Conservation (phyloP, 495 filamentous ascomycete species). For the Parmelia sp. region DNA sequence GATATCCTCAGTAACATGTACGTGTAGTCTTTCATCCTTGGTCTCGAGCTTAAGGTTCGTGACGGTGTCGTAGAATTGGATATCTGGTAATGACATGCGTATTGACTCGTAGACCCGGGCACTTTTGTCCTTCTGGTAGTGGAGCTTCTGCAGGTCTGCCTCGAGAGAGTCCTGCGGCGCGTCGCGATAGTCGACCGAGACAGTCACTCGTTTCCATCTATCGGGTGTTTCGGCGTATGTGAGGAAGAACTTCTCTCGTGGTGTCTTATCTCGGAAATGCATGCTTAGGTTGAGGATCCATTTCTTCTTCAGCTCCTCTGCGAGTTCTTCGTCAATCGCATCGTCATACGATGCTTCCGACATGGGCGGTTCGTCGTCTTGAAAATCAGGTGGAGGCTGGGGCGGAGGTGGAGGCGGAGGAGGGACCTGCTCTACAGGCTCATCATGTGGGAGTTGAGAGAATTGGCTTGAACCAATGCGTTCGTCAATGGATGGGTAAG, state of each 20-base stretch:
- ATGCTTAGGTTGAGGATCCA: constrained; percentile 99
- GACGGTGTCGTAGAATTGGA: constrained; percentile 91
- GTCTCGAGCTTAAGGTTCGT: constrained; percentile 96
- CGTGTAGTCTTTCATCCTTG: constrained; percentile 79
- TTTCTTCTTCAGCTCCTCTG: constrained; percentile 73
- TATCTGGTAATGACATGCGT: constrained; percentile 80
- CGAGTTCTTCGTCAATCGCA: constrained; percentile 54
- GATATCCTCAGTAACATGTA: constrained; percentile 96
- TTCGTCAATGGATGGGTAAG: constrained; percentile 11
- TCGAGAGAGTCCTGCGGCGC: constrained; percentile 79
- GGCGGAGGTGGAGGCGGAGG: constrained; percentile 20
- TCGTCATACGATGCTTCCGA: constrained; percentile 30
- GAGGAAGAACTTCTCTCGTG: constrained; percentile 96
- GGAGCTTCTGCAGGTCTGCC: constrained; percentile 65
- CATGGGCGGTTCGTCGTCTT: constrained; percentile 34
- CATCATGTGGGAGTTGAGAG: constrained; percentile 2
- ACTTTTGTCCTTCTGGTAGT: constrained; percentile 88
- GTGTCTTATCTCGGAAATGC: constrained; percentile 94
- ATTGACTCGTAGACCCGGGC: constrained; percentile 95
- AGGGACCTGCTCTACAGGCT: constrained; percentile 20
- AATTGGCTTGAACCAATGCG: constrained; percentile 9
- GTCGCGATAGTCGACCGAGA: constrained; percentile 88
- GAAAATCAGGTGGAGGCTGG: constrained; percentile 9
- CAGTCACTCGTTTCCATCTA: constrained; percentile 80
- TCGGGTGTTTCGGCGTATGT: constrained; percentile 78